Evolutionary conservation across 306 rosid species (phyloP), one percentile per base, ranked within the genome.

Genomic region (Sphenostylis stenocarpa): DNA sequence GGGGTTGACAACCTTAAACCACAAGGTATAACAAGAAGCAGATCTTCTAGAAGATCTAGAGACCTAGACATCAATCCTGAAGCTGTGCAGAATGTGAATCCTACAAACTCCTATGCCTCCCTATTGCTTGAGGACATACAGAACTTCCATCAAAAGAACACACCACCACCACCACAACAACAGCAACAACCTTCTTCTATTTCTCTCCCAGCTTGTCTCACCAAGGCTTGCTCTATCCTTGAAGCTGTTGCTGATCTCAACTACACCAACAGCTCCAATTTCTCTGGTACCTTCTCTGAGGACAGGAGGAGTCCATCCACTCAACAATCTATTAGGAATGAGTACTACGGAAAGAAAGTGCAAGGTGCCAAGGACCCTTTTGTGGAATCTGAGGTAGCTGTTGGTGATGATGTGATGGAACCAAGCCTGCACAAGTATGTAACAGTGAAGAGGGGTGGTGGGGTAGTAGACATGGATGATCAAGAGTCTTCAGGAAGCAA

Each of bases 241-340:
- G 99, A 96, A 81, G 99, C 97, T 39, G 97, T 96, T 29, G 97
- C 98, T 5, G 99, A 96, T 82, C 96, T 96, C 55, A 92, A 92
- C 84, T 92, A 95, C 51, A 77, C 90, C 4, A 88, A 90, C 13
- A 84, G 89, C 60, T 82, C 95, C 51, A 89, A 76, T 67, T 26
- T 86, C 60, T 77, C 91, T 5, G 75, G 67, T 58, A 57, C 87
- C 56, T 82, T 81, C 88, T 83, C 90, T 12, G 85, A 83, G 19
- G 88, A 86, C 74, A 79, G 80, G 39, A 84, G 20, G 49, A 86
- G 64, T 56, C 80, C 84, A 47, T 77, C 84, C 36, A 71, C 84
- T 19, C 84, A 83, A 53, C 88, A 84, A 63, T 52, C 80, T 3
- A 81, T 64, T 65, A 89, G 78, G 70, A 85, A 77, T 29, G 84